Evolutionary conservation across 139 green algal species (phyloP), one percentile per base, ranked within the genome.

Genomic region (Chlamydomonas urium): DNA sequence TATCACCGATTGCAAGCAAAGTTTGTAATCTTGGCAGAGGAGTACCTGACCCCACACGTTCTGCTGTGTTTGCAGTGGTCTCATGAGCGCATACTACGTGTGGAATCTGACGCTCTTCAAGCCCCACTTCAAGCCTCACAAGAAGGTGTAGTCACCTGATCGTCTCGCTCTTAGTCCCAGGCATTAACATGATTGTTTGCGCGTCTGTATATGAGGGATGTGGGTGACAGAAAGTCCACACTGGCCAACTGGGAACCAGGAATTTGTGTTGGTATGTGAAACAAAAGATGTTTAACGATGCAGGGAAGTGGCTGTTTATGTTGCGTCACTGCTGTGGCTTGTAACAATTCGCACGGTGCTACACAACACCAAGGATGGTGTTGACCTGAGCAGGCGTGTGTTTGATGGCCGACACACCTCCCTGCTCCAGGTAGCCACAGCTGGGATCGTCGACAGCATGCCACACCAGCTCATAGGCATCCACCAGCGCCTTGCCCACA

Each of bases 301-400:
- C n/a, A n/a, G n/a, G n/a, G n/a, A n/a, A n/a, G n/a, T n/a, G n/a
- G n/a, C n/a, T n/a, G n/a, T n/a, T n/a, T n/a, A n/a, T n/a, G n/a
- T n/a, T n/a, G n/a, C n/a, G n/a, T n/a, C n/a, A n/a, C n/a, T n/a
- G n/a, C n/a, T n/a, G n/a, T n/a, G n/a, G n/a, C n/a, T n/a, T n/a
- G n/a, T n/a, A n/a, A n/a, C n/a, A n/a, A n/a, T n/a, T n/a, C n/a
- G n/a, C n/a, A n/a, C n/a, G n/a, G n/a, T n/a, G n/a, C 28, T 38
- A 90, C 45, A 82, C 38, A 4, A 94, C 79, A 0, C 87, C 89
- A 32, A 95, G 77, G 53, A 96, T 88, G 24, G 90, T 96, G n/a
- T 80, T 74, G 1, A 96, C 79, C 69, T 96, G 86, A 19, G 76
- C 71, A 2, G 90, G 90, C 10, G 83, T 89, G 81, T 96, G 87